A percentile compares a stretch with the other conserved stretches of the same genome.
Evolutionary conservation across 805 yeast species (phyloP).

Genomic region (Wickerhamomyces ciferrii): DNA sequence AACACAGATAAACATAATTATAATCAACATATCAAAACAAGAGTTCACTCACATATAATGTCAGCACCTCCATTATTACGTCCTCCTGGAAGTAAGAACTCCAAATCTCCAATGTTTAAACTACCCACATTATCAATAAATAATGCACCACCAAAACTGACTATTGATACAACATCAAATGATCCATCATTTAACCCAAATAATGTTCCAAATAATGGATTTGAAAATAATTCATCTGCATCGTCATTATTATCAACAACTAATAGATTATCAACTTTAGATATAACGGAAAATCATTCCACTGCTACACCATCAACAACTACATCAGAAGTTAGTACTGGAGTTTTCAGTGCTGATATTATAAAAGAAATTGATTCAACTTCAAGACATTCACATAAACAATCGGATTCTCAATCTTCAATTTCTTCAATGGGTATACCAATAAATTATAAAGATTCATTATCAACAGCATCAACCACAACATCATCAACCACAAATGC

Average conservation of each 20-base stretch:
- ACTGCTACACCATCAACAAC: constrained; percentile 25
- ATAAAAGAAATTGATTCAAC: constrained; percentile 21
- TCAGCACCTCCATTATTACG: constrained; percentile 33
- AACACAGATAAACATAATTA: background rate
- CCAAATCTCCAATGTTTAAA: constrained; percentile 37
- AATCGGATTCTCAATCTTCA: background rate
- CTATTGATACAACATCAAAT: constrained; percentile 1
- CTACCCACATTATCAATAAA: constrained; percentile 31
- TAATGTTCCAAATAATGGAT: constrained; percentile 6
- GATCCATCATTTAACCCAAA: background rate
- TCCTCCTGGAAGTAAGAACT: constrained; percentile 37
- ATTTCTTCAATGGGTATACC: background rate
- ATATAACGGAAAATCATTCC: constrained; percentile 7
- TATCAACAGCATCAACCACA: too few species aligned
- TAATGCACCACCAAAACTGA: constrained; percentile 4
- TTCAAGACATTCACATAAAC: background rate
- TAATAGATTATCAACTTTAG: constrained; percentile 13
- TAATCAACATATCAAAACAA: background rate
- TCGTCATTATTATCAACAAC: constrained; percentile 17
- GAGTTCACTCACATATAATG: constrained; percentile 15
- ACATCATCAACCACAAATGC: too few species aligned
- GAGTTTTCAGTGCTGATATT: constrained; percentile 25
- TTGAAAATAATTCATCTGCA: constrained; percentile 11
- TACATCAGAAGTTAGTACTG: constrained; percentile 19
- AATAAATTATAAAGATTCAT: background rate